Conservation (phyloP, 352 stramenopile genomes). For the Phytophthora cryptogea region DNA sequence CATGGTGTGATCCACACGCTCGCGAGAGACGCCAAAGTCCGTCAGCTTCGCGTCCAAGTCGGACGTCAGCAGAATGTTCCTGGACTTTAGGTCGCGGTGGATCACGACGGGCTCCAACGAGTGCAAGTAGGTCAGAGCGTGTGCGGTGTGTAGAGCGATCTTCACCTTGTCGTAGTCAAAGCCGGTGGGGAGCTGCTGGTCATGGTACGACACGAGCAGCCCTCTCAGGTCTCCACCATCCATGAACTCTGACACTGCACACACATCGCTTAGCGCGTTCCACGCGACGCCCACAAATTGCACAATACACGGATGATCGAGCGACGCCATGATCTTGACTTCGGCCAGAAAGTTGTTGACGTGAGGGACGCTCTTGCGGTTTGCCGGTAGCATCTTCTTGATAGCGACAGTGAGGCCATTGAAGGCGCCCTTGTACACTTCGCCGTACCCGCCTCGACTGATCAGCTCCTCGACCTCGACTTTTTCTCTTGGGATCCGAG, state of each 20-base stretch:
- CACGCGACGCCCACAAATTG: slow-evolving; percentile 61
- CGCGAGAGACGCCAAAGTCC: slow-evolving; percentile 39
- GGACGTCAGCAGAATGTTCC: slow-evolving; percentile 33
- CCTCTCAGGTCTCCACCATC: slow-evolving; percentile 55
- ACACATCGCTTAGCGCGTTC: slow-evolving; percentile 48
- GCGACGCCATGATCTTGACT: slow-evolving; percentile 51
- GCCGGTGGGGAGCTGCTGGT: slow-evolving; percentile 29
- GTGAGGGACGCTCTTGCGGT: slow-evolving; percentile 35
- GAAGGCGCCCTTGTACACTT: slow-evolving; percentile 55
- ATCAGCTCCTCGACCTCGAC: slow-evolving; percentile 44
- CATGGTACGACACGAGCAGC: slow-evolving; percentile 42
- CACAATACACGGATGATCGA: slow-evolving; percentile 54
- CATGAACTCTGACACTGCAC: slow-evolving; percentile 60
- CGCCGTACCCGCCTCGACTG: slow-evolving; percentile 48
- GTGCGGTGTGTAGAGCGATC: slow-evolving; percentile 55
- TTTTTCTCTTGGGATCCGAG: slow-evolving; percentile 36
- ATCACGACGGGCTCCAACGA: slow-evolving; percentile 52
- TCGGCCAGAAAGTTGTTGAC: slow-evolving; percentile 54
- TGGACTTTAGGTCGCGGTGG: slow-evolving; percentile 40
- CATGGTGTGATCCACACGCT: slow-evolving; percentile 33
- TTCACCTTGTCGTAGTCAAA: slow-evolving; percentile 48
- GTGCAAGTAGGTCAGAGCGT: slow-evolving; percentile 59
- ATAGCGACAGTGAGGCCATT: slow-evolving; percentile 48
- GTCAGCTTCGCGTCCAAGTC: slow-evolving; percentile 35
- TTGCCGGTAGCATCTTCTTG: slow-evolving; percentile 49